Percentiles rank a stretch among this genome's conserved stretches.
Evolutionary conservation across 768 basidiomycete genomes (phyloP).

Genomic region (Pleurotus djamor): DNA sequence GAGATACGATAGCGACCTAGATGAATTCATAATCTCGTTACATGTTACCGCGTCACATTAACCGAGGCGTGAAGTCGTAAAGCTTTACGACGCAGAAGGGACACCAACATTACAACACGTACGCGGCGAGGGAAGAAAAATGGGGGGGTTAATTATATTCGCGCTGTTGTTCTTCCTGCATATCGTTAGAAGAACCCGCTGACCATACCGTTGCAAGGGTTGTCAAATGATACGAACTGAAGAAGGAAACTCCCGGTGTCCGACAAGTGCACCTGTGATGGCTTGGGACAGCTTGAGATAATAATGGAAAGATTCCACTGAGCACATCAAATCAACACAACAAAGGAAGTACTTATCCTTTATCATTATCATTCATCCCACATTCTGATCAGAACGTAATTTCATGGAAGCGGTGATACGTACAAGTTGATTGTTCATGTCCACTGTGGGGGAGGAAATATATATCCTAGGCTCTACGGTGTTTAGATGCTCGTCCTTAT

Average conservation of each 20-base stretch:
- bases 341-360: background rate
- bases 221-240: background rate
- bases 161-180: background rate
- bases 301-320: background rate
- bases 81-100: background rate
- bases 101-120: background rate
- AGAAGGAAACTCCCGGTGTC: background rate
- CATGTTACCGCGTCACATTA: background rate
- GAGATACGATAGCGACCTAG: background rate
- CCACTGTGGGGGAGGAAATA: too few relatives aligned
- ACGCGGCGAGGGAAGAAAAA: background rate
- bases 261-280: background rate
- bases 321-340: background rate
- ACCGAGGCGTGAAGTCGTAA: background rate
- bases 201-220: background rate
- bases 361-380: background rate
- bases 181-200: background rate
- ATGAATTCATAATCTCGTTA: background rate
- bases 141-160: background rate
- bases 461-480: too few relatives aligned
- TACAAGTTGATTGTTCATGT: too few relatives aligned
- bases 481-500: too few relatives aligned
- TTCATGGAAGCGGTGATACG: too few relatives aligned
- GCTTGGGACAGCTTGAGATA: background rate
- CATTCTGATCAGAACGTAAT: background rate